phyloP scores from a whole-genome alignment of 208 protist species.

The Crithidia mellificae region DNA sequence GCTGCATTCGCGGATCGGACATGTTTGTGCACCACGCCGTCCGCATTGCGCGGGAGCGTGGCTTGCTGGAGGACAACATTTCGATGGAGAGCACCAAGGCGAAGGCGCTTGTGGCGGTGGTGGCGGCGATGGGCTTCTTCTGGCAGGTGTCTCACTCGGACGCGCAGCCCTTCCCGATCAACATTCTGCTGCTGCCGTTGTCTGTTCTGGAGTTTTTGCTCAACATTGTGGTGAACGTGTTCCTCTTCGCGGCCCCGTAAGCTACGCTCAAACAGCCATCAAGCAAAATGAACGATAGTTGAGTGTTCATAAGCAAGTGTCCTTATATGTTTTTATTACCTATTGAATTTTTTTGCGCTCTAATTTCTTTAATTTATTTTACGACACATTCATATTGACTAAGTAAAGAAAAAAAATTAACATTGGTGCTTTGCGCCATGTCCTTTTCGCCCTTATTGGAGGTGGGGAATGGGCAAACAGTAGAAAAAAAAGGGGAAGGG shows the following conservation, averaged over 20 bases:
- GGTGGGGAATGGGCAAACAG: too few relatives aligned
- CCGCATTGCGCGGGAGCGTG: constrained; percentile 35
- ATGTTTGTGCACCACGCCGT: constrained; percentile 56
- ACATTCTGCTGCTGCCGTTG: constrained; percentile 69
- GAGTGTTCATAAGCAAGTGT: too few relatives aligned
- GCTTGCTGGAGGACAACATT: constrained; percentile 46
- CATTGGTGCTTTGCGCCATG: too few relatives aligned
- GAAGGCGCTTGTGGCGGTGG: constrained; percentile 41
- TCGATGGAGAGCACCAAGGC: constrained; percentile 43
- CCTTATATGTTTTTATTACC: too few relatives aligned
- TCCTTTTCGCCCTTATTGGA: too few relatives aligned
- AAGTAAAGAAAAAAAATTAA: too few relatives aligned
- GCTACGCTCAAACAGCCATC: not conserved
- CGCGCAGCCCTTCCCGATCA: constrained; percentile 76
- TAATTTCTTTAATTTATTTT: too few relatives aligned
- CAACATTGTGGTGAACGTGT: constrained; percentile 26
- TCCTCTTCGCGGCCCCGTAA: constrained; percentile 34
- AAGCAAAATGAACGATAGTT: too few relatives aligned
- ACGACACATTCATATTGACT: too few relatives aligned
- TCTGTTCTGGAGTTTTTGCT: constrained; percentile 59
- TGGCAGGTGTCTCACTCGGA: constrained; percentile 66
- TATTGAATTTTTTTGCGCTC: too few relatives aligned
- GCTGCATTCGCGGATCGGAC: constrained; percentile 54
- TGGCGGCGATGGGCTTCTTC: constrained; percentile 68
- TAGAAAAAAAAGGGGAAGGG: too few relatives aligned